A percentile compares a stretch with the other conserved stretches of the same genome.
Evolutionary conservation across 2,329 filamentous ascomycete species (phyloP).

Genomic region (Rhinocladiella similis): DNA sequence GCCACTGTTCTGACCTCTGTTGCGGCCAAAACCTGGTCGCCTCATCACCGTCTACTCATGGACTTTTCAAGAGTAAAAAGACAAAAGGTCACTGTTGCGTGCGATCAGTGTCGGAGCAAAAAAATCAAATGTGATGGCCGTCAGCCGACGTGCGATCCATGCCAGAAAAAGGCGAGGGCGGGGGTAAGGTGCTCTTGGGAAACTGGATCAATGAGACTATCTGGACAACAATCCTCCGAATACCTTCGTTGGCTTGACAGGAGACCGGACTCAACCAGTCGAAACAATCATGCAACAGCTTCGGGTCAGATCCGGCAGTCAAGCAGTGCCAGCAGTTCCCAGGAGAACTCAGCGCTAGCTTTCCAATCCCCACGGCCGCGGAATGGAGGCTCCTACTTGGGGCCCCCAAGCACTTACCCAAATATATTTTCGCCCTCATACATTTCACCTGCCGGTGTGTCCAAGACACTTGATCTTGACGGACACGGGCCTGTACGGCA

Average conservation of each 20-base stretch:
- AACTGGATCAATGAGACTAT: background rate
- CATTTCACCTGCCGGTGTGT: too few species aligned
- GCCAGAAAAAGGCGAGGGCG: conserved; percentile 27
- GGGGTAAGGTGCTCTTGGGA: conserved; percentile 32
- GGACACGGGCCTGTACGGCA: background rate
- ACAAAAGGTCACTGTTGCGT: conserved; percentile 48
- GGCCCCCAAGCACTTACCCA: too few species aligned
- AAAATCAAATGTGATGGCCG: conserved; percentile 36
- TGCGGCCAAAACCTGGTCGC: background rate
- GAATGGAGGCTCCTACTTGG: too few species aligned
- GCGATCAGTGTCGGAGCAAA: conserved; percentile 43
- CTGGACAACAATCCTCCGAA: too few species aligned
- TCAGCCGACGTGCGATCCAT: conserved; percentile 32
- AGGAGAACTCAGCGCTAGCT: too few species aligned
- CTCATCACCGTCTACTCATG: background rate
- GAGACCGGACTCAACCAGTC: background rate
- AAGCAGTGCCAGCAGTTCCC: too few species aligned
- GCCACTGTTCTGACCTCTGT: background rate
- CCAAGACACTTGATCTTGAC: too few species aligned
- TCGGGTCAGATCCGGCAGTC: too few species aligned
- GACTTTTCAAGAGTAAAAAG: conserved; percentile 35
- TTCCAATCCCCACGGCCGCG: too few species aligned
- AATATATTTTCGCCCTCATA: too few species aligned
- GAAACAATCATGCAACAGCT: background rate
- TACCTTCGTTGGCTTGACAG: background rate